These are phyloP conservation scores for Linum tenue DNA, from an alignment of 345 rosid genomes.

Conservation along the genomic window DNA sequence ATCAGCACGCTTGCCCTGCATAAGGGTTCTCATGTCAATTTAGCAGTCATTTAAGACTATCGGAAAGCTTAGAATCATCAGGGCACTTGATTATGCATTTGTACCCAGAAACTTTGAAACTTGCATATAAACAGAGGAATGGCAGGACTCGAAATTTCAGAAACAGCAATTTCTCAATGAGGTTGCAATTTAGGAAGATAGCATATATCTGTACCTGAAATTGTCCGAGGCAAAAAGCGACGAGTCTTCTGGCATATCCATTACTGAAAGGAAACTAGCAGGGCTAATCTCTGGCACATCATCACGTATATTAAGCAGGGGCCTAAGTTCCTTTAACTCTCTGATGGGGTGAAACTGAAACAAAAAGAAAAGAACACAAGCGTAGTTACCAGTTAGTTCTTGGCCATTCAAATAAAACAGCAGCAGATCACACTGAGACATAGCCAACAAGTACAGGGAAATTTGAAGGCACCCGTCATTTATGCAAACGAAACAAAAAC, in stretches of 20 bases:
- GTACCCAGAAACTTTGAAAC: no score
- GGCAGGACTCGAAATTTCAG: neutral
- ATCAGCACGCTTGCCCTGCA: conserved; percentile 62
- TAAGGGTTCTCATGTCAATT: neutral
- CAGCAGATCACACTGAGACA: no score
- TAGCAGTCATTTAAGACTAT: neutral
- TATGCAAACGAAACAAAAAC: no score
- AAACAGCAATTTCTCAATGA: neutral
- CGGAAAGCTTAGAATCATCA: no score
- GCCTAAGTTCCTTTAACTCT: conserved; percentile 50
- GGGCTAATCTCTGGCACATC: conserved; percentile 42
- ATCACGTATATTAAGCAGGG: conserved; percentile 39
- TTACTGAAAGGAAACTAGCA: conserved; percentile 49
- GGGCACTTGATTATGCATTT: no score
- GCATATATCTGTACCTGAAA: conserved; percentile 43
- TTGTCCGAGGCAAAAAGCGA: conserved; percentile 60
- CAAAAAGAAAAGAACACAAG: conserved; percentile 2
- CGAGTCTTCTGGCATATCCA: conserved; percentile 54
- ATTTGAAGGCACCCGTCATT: no score
- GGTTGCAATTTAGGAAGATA: neutral
- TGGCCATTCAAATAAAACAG: no score
- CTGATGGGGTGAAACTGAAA: conserved; percentile 56
- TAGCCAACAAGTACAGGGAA: no score
- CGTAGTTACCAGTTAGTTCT: neutral
- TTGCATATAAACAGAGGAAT: no score